Conservation (phyloP, 495 filamentous ascomycete species). For the Trichoderma virens region DNA sequence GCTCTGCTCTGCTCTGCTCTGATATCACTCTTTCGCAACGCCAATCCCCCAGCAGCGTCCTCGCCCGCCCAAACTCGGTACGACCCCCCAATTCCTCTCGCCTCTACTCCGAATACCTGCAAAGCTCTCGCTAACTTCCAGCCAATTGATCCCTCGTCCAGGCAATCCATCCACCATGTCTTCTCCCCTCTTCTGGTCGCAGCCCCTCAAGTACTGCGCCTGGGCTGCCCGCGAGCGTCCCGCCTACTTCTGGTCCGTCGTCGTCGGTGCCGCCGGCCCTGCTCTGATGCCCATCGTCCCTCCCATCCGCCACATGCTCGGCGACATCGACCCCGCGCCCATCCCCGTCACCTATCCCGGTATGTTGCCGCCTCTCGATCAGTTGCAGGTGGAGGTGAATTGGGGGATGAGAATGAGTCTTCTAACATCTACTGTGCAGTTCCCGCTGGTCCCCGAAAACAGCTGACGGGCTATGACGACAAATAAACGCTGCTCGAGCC, state of each 20-base stretch:
- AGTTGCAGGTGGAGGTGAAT: not conserved
- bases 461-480: conserved; percentile 73
- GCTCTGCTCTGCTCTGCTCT: too few species aligned
- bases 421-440: conserved; percentile 44
- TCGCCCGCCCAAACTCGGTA: too few species aligned
- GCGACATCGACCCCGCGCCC: conserved; percentile 58
- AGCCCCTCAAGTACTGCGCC: conserved; percentile 72
- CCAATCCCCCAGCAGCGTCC: too few species aligned
- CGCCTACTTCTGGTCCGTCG: conserved; percentile 75
- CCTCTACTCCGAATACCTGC: too few species aligned
- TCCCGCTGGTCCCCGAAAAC: conserved; percentile 63
- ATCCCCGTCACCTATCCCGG: conserved; percentile 89
- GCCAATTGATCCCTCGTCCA: not conserved
- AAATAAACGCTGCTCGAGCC: conserved; percentile 14
- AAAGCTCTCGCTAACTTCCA: not conserved
- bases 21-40: not conserved
- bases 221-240: conserved; percentile 84
- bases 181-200: conserved; percentile 69
- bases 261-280: conserved; percentile 67
- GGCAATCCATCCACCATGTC: conserved; percentile 41
- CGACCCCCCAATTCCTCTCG: too few species aligned
- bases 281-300: conserved; percentile 49
- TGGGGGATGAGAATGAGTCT: not conserved
- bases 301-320: conserved; percentile 50
- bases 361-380: conserved; percentile 39